Evolutionary conservation across 441 rosid genomes (phyloP).

Genomic region (Corymbia calophylla): DNA sequence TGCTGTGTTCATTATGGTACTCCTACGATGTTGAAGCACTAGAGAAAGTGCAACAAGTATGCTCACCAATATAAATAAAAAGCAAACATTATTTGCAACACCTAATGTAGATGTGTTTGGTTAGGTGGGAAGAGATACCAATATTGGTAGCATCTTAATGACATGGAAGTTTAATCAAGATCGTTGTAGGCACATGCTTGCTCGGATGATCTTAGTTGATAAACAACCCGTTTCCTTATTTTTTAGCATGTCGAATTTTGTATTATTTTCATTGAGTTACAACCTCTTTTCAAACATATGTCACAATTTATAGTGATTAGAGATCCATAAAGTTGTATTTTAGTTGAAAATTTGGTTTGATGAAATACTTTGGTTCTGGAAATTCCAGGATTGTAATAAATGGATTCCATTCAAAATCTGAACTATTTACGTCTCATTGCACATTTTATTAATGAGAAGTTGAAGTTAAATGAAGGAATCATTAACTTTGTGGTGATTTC

Average conservation of each 20-base stretch:
- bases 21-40: background rate
- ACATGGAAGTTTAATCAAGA: background rate
- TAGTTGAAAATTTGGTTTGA: background rate
- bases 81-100: background rate
- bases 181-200: background rate
- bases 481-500: background rate
- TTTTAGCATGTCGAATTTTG: background rate
- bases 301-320: accelerated
- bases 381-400: background rate
- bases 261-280: background rate
- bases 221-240: no score
- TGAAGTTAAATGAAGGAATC: background rate
- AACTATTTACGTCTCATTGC: no score
- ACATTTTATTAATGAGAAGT: no score
- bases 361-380: accelerated
- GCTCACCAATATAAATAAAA: background rate
- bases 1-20: background rate
- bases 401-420: background rate
- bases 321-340: background rate
- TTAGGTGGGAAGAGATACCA: background rate
- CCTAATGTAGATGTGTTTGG: background rate
- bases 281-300: background rate
- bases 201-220: background rate
- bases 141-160: accelerated
- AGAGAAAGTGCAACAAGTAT: background rate